These are phyloP conservation scores for Ajuga chamaepitys DNA, from an alignment of 257 asterid species.

Conservation along the genomic window DNA sequence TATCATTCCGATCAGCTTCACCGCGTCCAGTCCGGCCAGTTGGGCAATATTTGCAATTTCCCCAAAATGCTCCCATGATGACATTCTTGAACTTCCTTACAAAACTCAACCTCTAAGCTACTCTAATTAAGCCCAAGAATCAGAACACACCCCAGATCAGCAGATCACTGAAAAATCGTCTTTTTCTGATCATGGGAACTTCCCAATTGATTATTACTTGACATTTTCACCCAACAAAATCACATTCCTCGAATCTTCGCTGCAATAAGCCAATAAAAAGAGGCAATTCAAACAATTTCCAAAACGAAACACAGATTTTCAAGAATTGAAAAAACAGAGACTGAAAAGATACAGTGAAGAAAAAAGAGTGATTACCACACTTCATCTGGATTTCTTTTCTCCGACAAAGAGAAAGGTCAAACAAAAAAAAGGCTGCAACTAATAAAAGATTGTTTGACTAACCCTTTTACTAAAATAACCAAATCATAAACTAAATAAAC, in stretches of 20 bases:
- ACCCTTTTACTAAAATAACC: constrained; percentile 8
- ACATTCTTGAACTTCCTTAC: constrained; percentile 28
- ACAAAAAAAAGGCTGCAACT: constrained; percentile 8
- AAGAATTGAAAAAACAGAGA: constrained; percentile 12
- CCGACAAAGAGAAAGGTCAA: constrained; percentile 15
- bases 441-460: constrained; percentile 26
- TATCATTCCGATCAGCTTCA: constrained; percentile 66
- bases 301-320: constrained; percentile 1
- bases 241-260: not conserved
- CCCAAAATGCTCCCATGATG: constrained; percentile 68
- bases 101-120: not conserved
- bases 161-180: not conserved
- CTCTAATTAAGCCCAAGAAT: constrained; percentile 6
- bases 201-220: not conserved
- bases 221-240: not conserved
- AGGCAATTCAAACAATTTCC: not conserved
- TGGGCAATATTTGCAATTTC: constrained; percentile 77
- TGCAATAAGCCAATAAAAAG: constrained; percentile 7
- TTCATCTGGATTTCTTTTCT: constrained; percentile 15
- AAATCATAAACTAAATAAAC: not conserved
- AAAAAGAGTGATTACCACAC: not conserved
- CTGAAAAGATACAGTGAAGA: not conserved
- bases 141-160: constrained; percentile 10
- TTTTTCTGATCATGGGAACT: not conserved
- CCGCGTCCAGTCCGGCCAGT: constrained; percentile 73